These are phyloP conservation scores for Picea abies DNA, from an alignment of 83 land plant genomes.

Conservation along the genomic window DNA sequence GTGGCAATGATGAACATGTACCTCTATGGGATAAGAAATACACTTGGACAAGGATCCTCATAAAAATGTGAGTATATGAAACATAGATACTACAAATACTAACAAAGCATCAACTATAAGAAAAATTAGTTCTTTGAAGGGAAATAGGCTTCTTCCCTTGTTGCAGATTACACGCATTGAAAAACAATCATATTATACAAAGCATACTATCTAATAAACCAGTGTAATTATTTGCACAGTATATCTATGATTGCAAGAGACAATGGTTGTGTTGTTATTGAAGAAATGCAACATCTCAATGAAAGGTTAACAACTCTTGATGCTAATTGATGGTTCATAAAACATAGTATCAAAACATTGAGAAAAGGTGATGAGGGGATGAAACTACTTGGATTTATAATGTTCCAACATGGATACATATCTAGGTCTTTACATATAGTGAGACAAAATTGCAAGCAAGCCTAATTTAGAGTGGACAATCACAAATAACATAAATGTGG, in stretches of 20 bases:
- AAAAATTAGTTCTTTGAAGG: conserved; percentile 14
- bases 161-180: conserved; percentile 33
- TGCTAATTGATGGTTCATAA: conserved; percentile 33
- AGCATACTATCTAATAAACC: conserved; percentile 12
- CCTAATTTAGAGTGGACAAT: too few species aligned
- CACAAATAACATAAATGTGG: too few species aligned
- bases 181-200: conserved; percentile 9
- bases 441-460: too few species aligned
- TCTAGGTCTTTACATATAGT: too few species aligned
- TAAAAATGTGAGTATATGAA: background rate
- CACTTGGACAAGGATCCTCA: background rate
- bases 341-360: conserved; percentile 27
- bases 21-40: background rate
- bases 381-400: conserved; percentile 15
- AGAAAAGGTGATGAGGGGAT: conserved; percentile 46
- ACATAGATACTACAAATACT: background rate
- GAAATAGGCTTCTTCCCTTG: conserved; percentile 45
- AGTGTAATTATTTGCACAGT: too few species aligned
- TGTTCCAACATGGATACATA: too few species aligned
- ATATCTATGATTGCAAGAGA: too few species aligned
- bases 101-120: conserved; percentile 10
- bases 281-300: conserved; percentile 24
- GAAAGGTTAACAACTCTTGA: conserved; percentile 47
- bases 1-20: background rate
- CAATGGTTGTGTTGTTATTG: too few species aligned